Evolutionary conservation across 306 rosid genomes (phyloP), one percentile per base, ranked within the genome.

Genomic region (Trichosanthes cucumerina): DNA sequence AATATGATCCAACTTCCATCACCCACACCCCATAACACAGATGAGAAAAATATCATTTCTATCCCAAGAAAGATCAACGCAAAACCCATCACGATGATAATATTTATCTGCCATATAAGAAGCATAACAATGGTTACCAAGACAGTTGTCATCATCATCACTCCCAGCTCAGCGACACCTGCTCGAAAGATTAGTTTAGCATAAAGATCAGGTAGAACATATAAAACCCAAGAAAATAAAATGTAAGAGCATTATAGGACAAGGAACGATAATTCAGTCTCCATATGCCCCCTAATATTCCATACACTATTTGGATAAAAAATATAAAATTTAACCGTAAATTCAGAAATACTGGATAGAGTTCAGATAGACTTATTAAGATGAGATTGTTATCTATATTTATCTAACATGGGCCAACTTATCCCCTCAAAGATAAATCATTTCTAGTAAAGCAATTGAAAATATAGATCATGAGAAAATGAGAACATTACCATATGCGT

Each of bases 1-100:
- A 93, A 82, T 82, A 92, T 92, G 75, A 90, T 87, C 98, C 98
- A 93, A 89, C 98, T 93, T 83, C 98, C 98, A 87, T 93, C 97
- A 72, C 90, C 81, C 79, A 93, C 89, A 83, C 97, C 83, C 86
- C 91, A 84, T 80, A 93, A 81, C 82, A 93, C 96, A 2, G 98
- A 93, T n/a, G 97, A 93, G 92, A 93, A 92, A 82, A 93, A 93
- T 54, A 80, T 84, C 85, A 93, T 83, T 82, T 93, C 98, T 82
- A 93, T 79, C 72, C 97, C 96, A 84, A 93, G 86, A 90, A 93
- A 92, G 79, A 93, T 82, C 74, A 89, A 81, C 6, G 76, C n/a
- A 41, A 93, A 93, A 84, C 79, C 81, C 72, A 92, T 75, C 82
- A 90, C 98, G 36, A 93, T 58, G 72, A 92, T 19, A 52, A 93